These are phyloP conservation scores for Teratosphaeria destructans DNA, from an alignment of 2,329 filamentous ascomycete genomes.

Conservation along the genomic window DNA sequence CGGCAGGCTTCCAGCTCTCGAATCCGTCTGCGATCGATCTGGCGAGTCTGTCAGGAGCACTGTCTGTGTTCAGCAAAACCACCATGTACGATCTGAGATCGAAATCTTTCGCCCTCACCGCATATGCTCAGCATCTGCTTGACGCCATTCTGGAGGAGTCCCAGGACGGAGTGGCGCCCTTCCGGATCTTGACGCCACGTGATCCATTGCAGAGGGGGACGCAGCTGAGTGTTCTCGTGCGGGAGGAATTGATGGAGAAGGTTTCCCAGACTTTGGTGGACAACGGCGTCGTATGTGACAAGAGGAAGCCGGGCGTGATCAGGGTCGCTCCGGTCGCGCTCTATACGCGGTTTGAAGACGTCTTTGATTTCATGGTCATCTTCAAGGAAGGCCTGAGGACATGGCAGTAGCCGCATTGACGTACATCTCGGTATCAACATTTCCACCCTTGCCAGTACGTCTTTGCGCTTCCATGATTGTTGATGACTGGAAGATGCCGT, in stretches of 20 bases:
- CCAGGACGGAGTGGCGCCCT: conserved; percentile 14
- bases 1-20: conserved; percentile 71
- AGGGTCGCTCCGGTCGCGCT: conserved; percentile 72
- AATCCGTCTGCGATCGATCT: conserved; percentile 74
- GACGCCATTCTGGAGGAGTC: conserved; percentile 10
- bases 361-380: conserved; percentile 49
- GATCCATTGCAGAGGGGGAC: conserved; percentile 44
- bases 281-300: conserved; percentile 66
- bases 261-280: conserved; percentile 55
- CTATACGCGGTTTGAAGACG: conserved; percentile 72
- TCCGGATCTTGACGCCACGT: conserved; percentile 54
- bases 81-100: conserved; percentile 57
- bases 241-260: conserved; percentile 57
- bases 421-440: not conserved
- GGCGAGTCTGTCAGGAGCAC: conserved; percentile 47
- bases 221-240: conserved; percentile 65
- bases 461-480: not conserved
- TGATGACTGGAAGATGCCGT: not conserved
- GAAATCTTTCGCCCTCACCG: conserved; percentile 64
- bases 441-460: not conserved
- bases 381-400: conserved; percentile 36
- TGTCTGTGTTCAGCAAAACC: conserved; percentile 64
- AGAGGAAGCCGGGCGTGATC: conserved; percentile 77
- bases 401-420: not conserved
- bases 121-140: conserved; percentile 64